These are phyloP conservation scores for Linum usitatissimum DNA, from an alignment of 345 rosid species.

Conservation along the genomic window DNA sequence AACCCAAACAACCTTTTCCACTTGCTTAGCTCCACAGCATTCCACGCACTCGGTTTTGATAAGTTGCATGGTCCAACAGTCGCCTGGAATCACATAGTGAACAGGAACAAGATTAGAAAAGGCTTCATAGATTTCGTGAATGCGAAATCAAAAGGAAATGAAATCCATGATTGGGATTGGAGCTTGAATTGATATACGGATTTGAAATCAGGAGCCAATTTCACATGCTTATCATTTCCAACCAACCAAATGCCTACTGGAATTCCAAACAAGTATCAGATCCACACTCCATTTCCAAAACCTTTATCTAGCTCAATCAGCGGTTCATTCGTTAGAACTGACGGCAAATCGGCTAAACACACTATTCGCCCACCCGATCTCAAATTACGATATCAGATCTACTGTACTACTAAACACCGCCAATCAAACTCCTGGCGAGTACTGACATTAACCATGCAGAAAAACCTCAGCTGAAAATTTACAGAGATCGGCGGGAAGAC, in stretches of 20 bases:
- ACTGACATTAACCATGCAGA: neutral
- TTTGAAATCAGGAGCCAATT: neutral
- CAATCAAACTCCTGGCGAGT: neutral
- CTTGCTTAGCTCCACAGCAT: constrained; percentile 84
- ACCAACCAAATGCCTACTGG: neutral
- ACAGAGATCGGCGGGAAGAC: constrained; percentile 11
- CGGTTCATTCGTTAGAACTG: neutral
- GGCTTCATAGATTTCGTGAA: neutral
- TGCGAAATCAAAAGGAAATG: no score
- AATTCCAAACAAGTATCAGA: neutral
- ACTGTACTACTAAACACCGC: constrained; percentile 7
- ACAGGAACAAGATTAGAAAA: constrained; percentile 4
- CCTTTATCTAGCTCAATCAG: neutral
- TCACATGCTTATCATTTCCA: neutral
- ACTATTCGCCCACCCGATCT: neutral
- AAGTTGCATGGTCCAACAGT: constrained; percentile 78
- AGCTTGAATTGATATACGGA: neutral
- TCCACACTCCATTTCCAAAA: constrained; percentile 9
- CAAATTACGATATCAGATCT: constrained; percentile 20
- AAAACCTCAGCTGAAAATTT: neutral
- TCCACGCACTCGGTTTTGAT: constrained; percentile 91
- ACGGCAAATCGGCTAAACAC: neutral
- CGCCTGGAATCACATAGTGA: constrained; percentile 56
- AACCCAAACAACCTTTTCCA: constrained; percentile 76
- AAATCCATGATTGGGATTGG: neutral